Percentiles rank a stretch among this genome's conserved stretches.
These are phyloP conservation scores for Sordaria brevicollis DNA, from an alignment of 495 filamentous ascomycete genomes.

Conservation along the genomic window DNA sequence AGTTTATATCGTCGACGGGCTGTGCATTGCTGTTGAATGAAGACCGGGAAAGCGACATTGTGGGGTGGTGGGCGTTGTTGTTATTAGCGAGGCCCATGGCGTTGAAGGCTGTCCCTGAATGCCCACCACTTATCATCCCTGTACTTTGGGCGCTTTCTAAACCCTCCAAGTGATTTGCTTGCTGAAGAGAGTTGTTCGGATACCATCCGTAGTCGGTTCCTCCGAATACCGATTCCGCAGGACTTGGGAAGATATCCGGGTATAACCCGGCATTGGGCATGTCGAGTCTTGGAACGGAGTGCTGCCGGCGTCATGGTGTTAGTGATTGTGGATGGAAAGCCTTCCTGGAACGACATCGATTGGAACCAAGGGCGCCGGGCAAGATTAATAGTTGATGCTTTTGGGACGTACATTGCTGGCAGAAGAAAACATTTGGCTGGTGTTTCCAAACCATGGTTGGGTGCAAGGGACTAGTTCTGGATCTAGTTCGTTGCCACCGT, in stretches of 20 bases:
- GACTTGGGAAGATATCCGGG: neutral
- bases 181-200: neutral
- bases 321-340: neutral
- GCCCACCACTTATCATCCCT: too few relatives aligned
- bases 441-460: neutral
- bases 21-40: neutral
- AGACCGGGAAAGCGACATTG: rapidly evolving
- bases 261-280: neutral
- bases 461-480: neutral
- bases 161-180: neutral
- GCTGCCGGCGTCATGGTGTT: neutral
- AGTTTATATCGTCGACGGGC: neutral
- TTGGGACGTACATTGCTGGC: neutral
- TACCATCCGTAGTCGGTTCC: neutral
- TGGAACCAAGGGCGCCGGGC: neutral
- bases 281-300: neutral
- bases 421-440: neutral
- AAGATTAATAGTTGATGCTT: neutral
- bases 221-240: neutral
- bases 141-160: neutral
- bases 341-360: neutral
- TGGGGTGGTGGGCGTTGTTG: neutral
- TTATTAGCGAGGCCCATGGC: neutral
- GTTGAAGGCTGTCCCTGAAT: rapidly evolving
- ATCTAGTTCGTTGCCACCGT: neutral